Base-by-base conservation (phyloP, 148 eudicot species). In the Fagopyrum esculentum region DNA sequence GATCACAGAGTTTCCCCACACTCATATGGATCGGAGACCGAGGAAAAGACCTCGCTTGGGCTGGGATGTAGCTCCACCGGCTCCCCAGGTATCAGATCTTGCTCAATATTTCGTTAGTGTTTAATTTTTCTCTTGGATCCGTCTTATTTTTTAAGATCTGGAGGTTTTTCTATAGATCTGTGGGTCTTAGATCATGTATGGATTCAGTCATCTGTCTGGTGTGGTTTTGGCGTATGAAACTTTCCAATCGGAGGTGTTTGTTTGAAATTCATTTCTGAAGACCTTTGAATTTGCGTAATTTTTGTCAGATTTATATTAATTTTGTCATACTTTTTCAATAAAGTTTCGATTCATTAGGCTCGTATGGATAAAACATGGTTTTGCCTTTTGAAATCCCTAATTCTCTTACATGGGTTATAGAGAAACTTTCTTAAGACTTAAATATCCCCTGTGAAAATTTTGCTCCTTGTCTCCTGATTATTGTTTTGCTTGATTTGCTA, bases 61-160 rank as follows among this genome's bases (percentile, higher is more conserved):
- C 2, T 94, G 98, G 98, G 98, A 94, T 78, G 96, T 90, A 47
- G 88, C 89, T 64, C 92, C 97, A 73, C 83, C 80, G 61, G 51
- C 79, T 56, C 80, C 88, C 45, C 85, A 85, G 93, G 96, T 91
- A 89, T 77, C 26, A 73, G 81, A 82, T 81, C 83, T 79, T 71
- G 54, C 48, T 49, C 1, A 47, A 5, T 5, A 17, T 35, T 3
- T 19, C 17, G 5, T 43, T 1, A 9, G 40, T 59, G 57, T 8
- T 46, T 46, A 5, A 0, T 46, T 9, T 17, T n/a, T 71, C 9
- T 73, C 8, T 45, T 49, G 7, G 2, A 9, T 69, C 17, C 40
- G 2, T 35, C 40, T 15, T 70, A 0, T 44, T 72, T 59, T 76
- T 69, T 16, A 77, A 74, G 77, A 74, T 78, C 82, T 81, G 73